Base-by-base conservation (phyloP, 345 rosid genomes). In the Eucalyptus sp. region DNA sequence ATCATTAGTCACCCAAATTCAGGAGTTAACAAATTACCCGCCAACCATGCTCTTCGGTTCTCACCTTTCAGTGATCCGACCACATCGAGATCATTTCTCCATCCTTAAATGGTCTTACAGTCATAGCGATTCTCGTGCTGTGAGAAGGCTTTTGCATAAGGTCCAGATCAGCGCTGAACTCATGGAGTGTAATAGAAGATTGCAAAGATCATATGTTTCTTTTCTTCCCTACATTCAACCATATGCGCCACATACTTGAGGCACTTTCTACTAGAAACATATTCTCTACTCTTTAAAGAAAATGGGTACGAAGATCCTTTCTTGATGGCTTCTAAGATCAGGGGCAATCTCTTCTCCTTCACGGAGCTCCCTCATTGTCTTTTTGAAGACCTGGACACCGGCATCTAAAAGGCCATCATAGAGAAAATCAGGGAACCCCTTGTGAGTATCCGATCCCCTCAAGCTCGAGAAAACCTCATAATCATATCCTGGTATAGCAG, bases 141-240 rank as follows among this genome's bases (percentile, higher is more conserved):
- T 3, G 13, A 7, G 31, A 87, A 71, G 31, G 89, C 86, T 54
- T 64, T 50, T 27, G 18, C 22, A 51, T 0, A 51, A 51, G 54
- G 54, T 51, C 54, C 0, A 51, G 54, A 51, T 51, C 1, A 0
- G 12, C 10, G 43, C 9, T 0, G 24, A 87, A 27, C 0, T 56
- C 15, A 2, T 17, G 86, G 31, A 33, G 52, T 6, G 22, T 51
- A 4, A 88, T 12, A 51, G 86, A 88, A 88, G 18, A 88, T 43
- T 10, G 43, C 44, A 18, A 88, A 58, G 11, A 51, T 44, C 51
- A 50, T 3, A 1, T 2, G 43, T 44, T 49, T 43, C 31, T 24
- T n/a, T 37, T 41, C 17, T 11, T 76, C 37, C 25, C 37, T 51
- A 60, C 66, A 51, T 50, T 51, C n/a, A 52, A 15, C 20, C 86